Evolutionary conservation across 106 monocot genomes (phyloP), one percentile per base, ranked within the genome.

Genomic region (Apostasia shenzhenica): DNA sequence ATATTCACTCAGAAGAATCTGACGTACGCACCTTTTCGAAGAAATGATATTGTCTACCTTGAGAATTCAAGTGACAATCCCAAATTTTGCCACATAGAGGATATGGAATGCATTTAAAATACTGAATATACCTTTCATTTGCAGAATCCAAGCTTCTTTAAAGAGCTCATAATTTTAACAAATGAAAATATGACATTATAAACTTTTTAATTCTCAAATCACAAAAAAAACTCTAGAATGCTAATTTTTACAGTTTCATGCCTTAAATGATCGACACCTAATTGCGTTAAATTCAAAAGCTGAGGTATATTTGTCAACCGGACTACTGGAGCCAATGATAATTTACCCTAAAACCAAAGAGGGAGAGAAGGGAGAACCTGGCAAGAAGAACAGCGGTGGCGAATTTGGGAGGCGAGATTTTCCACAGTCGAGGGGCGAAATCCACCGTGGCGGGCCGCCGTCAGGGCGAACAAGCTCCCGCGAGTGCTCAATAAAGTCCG

Each of bases 341-440:
- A 26, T 26, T 26, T 26, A 9, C 3, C 11, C 39, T 46, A 4
- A 67, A 41, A 2, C 1, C 4, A 54, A 48, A 14, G 44, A 52
- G 1, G 8, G 3, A 73, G 3, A 40, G 50, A 54, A 55, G 45
- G 1, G 2, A 47, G 52, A 66, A 88, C 88, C 88, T 9, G 88
- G 88, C 73, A 88, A 79, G 69, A 66, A 88, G 65, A 76, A 84
- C 57, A 88, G 84, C 54, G 76, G 57, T 45, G 76, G 59, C 1
- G 81, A 84, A 3, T 10, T 60, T 46, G 14, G 5, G 57, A 1
- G 56, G 61, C 26, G 75, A 49, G 59, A 38, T 0, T 1, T 4
- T 13, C 78, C 78, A n/a, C 81, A 81, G 62, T 88, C 88, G 42
- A 84, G 13, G 48, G 88, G 88, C 45, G 78, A 66, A 67, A 88